These are phyloP conservation scores for Eucalyptus cloeziana DNA, from an alignment of 345 rosid genomes.

Conservation along the genomic window DNA sequence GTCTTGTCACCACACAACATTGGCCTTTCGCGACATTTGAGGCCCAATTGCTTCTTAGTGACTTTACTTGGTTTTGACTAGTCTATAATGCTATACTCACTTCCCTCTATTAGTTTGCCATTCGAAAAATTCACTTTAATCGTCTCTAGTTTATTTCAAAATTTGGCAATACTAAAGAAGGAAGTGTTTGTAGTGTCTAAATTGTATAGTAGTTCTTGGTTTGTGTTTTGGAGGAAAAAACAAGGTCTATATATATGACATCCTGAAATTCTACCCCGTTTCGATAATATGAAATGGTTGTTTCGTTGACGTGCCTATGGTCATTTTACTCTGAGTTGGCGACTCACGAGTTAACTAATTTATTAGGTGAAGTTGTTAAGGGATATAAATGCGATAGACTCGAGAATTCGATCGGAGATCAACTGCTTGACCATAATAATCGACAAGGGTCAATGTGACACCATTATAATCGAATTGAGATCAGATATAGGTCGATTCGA, in stretches of 20 bases:
- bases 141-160: neutral
- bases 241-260: neutral
- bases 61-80: neutral
- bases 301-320: no score
- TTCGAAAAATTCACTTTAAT: neutral
- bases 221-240: neutral
- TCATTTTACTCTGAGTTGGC: no score
- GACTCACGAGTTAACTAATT: no score
- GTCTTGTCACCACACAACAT: neutral
- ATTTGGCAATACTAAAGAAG: neutral
- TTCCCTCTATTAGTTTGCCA: neutral
- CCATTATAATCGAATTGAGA: no score
- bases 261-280: no score
- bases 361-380: no score
- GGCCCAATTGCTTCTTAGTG: neutral
- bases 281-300: no score
- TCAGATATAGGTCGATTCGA: no score
- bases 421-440: no score
- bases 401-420: no score
- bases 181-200: neutral
- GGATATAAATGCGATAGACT: no score
- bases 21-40: neutral
- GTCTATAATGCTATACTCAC: neutral
- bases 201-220: neutral
- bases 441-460: no score